phyloP scores from a whole-genome alignment of 805 yeast genomes.

The Metschnikowia continentalis region DNA sequence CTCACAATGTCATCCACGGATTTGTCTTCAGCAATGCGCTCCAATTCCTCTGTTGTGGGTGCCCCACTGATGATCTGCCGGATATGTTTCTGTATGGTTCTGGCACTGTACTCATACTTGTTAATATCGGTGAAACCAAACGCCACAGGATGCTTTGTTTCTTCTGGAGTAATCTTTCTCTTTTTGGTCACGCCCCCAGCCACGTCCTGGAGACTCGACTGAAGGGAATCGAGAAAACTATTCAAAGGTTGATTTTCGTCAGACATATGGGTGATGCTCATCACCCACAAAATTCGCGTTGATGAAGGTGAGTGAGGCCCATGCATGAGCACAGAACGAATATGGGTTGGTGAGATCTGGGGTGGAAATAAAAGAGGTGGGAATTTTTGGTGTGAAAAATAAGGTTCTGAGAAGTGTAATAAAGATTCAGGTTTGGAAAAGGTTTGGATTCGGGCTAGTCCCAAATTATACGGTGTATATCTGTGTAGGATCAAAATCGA shows the following conservation, averaged over 20 bases:
- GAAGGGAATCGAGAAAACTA: background rate
- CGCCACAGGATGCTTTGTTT: background rate
- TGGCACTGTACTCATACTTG: conserved; percentile 37
- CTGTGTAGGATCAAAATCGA: background rate
- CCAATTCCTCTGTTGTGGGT: conserved; percentile 47
- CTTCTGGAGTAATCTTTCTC: background rate
- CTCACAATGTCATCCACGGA: conserved; percentile 40
- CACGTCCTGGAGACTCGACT: background rate
- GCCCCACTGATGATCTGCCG: conserved; percentile 41
- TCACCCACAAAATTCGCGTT: background rate
- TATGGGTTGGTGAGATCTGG: too few species aligned
- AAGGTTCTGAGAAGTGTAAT: background rate
- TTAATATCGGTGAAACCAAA: conserved; percentile 37
- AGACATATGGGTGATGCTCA: background rate
- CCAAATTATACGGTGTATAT: background rate
- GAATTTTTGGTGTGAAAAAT: background rate
- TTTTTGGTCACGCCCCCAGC: background rate
- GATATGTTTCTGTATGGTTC: conserved; percentile 42
- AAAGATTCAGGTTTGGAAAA: background rate
- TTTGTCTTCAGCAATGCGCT: conserved; percentile 25
- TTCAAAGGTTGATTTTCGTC: too few species aligned
- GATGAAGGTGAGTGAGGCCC: background rate
- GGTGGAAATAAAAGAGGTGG: too few species aligned
- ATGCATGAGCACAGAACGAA: background rate
- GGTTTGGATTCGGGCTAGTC: background rate